These are phyloP conservation scores for Candida quercuum DNA, from an alignment of 805 yeast species.

Conservation along the genomic window DNA sequence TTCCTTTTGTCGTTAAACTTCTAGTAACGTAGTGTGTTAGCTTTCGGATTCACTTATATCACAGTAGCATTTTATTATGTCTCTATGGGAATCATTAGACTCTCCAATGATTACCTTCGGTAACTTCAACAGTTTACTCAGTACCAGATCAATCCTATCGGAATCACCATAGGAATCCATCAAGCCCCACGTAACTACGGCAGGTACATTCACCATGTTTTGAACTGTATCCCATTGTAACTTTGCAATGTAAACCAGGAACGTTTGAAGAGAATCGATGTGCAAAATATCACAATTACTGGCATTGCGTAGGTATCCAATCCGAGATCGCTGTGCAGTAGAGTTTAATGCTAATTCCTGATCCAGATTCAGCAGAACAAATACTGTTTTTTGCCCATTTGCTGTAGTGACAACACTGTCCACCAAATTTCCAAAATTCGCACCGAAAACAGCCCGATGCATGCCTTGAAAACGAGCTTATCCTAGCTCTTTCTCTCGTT, in stretches of 20 bases:
- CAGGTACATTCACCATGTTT: not conserved
- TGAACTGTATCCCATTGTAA: not conserved
- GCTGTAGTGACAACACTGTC: slow-evolving; percentile 2
- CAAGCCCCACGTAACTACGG: not conserved
- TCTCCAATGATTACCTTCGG: not conserved
- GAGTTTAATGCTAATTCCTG: not conserved
- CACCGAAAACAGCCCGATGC: slow-evolving; percentile 2
- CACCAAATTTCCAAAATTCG: slow-evolving; percentile 1
- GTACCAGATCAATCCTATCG: slow-evolving; percentile 1
- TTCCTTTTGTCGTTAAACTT: no score
- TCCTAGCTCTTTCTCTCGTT: no score
- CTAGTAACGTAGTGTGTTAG: not conserved
- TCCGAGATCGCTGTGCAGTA: slow-evolving; percentile 8
- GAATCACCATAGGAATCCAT: not conserved
- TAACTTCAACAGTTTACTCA: slow-evolving; percentile 5
- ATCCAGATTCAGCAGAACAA: slow-evolving; percentile 4
- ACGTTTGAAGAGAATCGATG: not conserved
- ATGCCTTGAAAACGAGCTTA: not conserved
- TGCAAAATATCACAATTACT: slow-evolving; percentile 4
- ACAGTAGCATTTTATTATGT: slow-evolving; percentile 1
- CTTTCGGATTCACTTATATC: slow-evolving; percentile 1
- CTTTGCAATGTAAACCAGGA: slow-evolving; percentile 6
- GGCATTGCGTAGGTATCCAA: slow-evolving; percentile 5
- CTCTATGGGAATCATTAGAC: not conserved
- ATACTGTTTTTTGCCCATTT: not conserved